Evolutionary conservation across 306 rosid genomes (phyloP), one percentile per base, ranked within the genome.

Genomic region (Hippophae rhamnoides): DNA sequence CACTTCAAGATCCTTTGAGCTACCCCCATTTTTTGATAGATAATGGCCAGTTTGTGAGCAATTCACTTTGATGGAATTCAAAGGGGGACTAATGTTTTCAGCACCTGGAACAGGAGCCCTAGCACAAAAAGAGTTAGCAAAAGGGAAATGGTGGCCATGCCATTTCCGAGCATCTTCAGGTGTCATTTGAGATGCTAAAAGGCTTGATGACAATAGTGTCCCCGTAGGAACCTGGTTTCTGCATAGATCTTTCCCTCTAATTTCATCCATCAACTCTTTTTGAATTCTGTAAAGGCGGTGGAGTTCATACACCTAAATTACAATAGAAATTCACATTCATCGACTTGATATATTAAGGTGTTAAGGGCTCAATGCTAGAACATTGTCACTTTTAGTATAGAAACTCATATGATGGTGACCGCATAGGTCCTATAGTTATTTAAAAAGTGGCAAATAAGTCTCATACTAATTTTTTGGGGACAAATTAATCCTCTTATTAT

Each of bases 281-380:
- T 92, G 99, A 70, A 61, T 92, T 85, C 80, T 73, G 78, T 92
- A 92, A 56, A 92, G 58, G 31, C 97, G 93, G 69, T 92, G 96
- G 65, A 92, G 93, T 74, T 88, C 97, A 52, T 53, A 50, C 60
- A 92, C 99, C 99, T 88, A 86, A 13, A 55, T 46, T 43, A 66
- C 55, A 55, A 56, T 9, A 76, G 47, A 48, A 74, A 45, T 65
- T 43, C 45, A 63, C 63, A 68, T 50, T 42, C 13, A 10, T 44
- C 54, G 55, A 43, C 54, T 54, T 13, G 50, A 59, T 65, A 60
- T 18, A 18, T 18, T 18, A 18, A 18, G 23, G 23, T 18, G 23
- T 18, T 18, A 18, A 18, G 23, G 1, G 40, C 57, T 63, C 45
- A 67, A 60, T 18, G 23, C 38, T 43, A 44, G 50, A 55, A 10